phyloP scores from a whole-genome alignment of 2,329 filamentous ascomycete species.

The Ambrosiella xylebori region DNA sequence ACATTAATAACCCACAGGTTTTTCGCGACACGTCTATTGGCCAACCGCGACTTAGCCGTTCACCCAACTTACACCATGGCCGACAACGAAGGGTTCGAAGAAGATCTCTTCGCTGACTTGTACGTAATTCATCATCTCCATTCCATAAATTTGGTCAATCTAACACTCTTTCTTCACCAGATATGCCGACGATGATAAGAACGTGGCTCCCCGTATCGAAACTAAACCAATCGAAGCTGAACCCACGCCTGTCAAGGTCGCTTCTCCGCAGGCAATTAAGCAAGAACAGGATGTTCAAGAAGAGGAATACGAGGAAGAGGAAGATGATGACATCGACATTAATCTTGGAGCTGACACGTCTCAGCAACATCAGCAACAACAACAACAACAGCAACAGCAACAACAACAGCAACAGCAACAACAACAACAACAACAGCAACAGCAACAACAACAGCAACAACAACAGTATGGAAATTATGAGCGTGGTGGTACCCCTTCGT shows the following conservation, averaged over 20 bases:
- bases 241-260: not conserved
- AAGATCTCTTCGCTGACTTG: slow-evolving; percentile 93
- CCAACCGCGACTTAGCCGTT: too few species aligned
- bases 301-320: slow-evolving; percentile 7
- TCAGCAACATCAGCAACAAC: slow-evolving; percentile 15
- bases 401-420: slow-evolving; percentile 11
- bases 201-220: not conserved
- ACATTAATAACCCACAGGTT: not conserved
- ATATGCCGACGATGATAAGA: slow-evolving; percentile 15
- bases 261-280: slow-evolving; percentile 6
- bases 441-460: slow-evolving; percentile 14
- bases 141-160: not conserved
- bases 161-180: slow-evolving; percentile 1
- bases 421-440: slow-evolving; percentile 14
- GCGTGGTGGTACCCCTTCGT: slow-evolving; percentile 18
- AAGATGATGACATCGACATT: slow-evolving; percentile 40
- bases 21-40: not conserved
- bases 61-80: slow-evolving; percentile 36
- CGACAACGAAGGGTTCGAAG: slow-evolving; percentile 67
- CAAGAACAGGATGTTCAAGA: not conserved
- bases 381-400: not conserved
- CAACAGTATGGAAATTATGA: slow-evolving; percentile 10
- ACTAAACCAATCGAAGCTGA: not conserved
- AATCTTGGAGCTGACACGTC: slow-evolving; percentile 29
- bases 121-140: slow-evolving; percentile 30